Evolutionary conservation across 371 early-diverging fungal species (phyloP), one percentile per base, ranked within the genome.

Genomic region (Mucor velutinosus): DNA sequence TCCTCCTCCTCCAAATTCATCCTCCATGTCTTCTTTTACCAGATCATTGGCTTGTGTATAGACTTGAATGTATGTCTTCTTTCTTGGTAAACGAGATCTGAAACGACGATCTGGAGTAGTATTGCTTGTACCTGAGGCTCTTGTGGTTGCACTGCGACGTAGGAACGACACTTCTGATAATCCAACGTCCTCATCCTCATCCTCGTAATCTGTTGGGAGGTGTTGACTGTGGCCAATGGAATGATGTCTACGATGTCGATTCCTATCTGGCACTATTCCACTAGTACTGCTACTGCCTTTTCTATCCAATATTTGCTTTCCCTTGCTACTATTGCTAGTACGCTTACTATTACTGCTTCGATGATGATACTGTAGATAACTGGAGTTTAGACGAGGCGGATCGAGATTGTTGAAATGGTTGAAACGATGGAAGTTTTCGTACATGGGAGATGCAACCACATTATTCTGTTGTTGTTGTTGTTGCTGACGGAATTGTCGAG

Each of bases 21-120:
- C 87, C 7, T 90, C 90, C 15, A 87, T 82, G 49, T 88, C 86
- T 35, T 89, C 90, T 63, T 81, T 77, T 2, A 87, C 86, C 1
- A 88, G 84, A 25, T 88, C 90, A 29, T 86, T 87, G 10, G 84
- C 85, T 56, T 81, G 87, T 5, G 80, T 79, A 55, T 87, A 91
- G 1, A 91, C 87, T 60, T 90, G 89, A 65, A 91, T 87, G 23
- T 74, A 80, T 2, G 91, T 85, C 58, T 79, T 82, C 41, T 85
- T 85, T 6, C 83, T 72, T 11, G 80, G 83, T 8, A 80, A 61
- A 23, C 76, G 74, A 7, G 77, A 78, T 8, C 83, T 70, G 33
- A 80, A 81, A 6, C 70, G 56, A 17, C 29, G 56, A 45, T 61
- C 41, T 1, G 43, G 23, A 14, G 62, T 23, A 27, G 62, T 37